Evolutionary conservation across 1,139 yeast species (phyloP), one percentile per base, ranked within the genome.

Genomic region (Saccharomyces pastorianus): DNA sequence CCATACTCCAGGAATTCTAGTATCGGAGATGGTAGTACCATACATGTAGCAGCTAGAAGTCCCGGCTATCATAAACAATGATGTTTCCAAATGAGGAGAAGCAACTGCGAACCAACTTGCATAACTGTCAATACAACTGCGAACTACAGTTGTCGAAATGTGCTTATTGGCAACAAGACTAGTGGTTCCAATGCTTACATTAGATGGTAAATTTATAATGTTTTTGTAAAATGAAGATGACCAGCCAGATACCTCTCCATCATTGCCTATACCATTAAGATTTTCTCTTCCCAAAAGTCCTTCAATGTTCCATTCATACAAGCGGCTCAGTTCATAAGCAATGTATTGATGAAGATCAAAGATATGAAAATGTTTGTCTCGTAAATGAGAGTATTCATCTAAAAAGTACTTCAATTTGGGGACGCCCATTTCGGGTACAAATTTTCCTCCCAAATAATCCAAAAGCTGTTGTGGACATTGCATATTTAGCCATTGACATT

Each of bases 191-290:
- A 56, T 52, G 13, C 20, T 26, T 14, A 53, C 46, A 17, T 48
- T 64, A 61, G 41, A 51, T 1, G 64, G 50, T 9, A 65, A 28
- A 9, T 42, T 27, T 3, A 72, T 70, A 26, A 69, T 55, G 3
- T 52, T 53, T 0, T 50, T 50, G 31, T 76, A 66, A 38, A 71
- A 64, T 0, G 57, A 54, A 0, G 55, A n/a, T 7, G 71, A 57
- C 82, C 84, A 81, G 2, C 86, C 85, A 59, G 77, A 78, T 9
- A 80, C 69, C 17, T 82, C 80, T 2, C 85, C 85, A 64, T 82
- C 86, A 54, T 62, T 61, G 13, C 63, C 65, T 7, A 50, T 49
- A 1, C 48, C 52, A 47, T 62, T 61, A 13, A 31, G 26, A 27
- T 60, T 58, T 9, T 53, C 53, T 2, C 6, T n/a, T 25, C 54